These are phyloP conservation scores for Exobasidium rhododendri DNA, from an alignment of 1,284 basidiomycete genomes.

Conservation along the genomic window DNA sequence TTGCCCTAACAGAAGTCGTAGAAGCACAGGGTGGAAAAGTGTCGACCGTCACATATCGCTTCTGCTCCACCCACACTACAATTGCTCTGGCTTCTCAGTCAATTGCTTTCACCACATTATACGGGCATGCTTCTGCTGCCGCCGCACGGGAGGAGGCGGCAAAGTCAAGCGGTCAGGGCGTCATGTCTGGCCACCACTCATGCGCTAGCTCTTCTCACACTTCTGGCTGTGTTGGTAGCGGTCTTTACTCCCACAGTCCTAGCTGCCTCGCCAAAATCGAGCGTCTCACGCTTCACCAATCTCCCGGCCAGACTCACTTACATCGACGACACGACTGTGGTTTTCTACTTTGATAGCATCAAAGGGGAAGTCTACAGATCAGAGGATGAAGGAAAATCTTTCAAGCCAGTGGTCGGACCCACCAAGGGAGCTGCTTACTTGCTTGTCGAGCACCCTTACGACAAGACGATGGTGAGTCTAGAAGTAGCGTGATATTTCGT, in stretches of 20 bases:
- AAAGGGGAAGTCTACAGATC: conserved; percentile 73
- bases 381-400: conserved; percentile 82
- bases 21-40: too few species aligned
- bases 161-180: background rate
- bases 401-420: conserved; percentile 67
- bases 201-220: too few species aligned
- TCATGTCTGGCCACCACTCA: background rate
- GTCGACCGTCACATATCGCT: too few species aligned
- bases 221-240: background rate
- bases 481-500: conserved; percentile 4
- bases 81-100: too few species aligned
- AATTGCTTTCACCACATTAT: too few species aligned
- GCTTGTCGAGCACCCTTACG: conserved; percentile 82
- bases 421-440: conserved; percentile 66
- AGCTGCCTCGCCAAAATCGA: conserved; percentile 1
- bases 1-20: too few species aligned
- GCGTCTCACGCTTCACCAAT: conserved; percentile 58
- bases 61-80: too few species aligned
- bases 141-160: too few species aligned
- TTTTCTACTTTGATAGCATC: conserved; percentile 75
- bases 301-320: conserved; percentile 79
- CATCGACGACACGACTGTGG: conserved; percentile 83
- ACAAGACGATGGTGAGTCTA: conserved; percentile 58
- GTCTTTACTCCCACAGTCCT: background rate
- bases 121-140: background rate